Evolutionary conservation across 1,284 basidiomycete species (phyloP).

Genomic region (Cutaneotrichosporon sp.): DNA sequence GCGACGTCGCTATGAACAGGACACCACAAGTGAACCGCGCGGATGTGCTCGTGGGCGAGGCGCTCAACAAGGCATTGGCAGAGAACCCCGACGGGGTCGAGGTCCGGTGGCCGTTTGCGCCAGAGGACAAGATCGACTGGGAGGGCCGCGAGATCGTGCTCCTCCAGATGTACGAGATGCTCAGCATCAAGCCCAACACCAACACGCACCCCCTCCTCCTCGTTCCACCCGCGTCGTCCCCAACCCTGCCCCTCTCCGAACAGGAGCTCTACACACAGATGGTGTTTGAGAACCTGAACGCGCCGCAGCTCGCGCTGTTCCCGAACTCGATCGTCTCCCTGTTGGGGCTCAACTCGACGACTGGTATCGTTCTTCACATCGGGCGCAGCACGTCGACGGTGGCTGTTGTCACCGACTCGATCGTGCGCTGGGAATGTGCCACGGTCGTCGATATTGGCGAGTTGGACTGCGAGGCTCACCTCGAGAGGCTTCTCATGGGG

Average conservation of each 20-base stretch:
- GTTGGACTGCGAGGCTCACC: slow-evolving; percentile 71
- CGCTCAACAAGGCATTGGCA: slow-evolving; percentile 74
- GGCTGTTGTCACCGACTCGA: slow-evolving; percentile 70
- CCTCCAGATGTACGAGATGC: slow-evolving; percentile 75
- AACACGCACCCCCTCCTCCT: slow-evolving; percentile 60
- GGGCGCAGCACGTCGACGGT: slow-evolving; percentile 72
- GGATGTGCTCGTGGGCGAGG: slow-evolving; percentile 82
- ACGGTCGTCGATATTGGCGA: slow-evolving; percentile 67
- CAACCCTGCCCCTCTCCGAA: slow-evolving; percentile 58
- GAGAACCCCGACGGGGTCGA: slow-evolving; percentile 61
- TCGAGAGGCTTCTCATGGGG: slow-evolving; percentile 70
- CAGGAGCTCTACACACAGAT: slow-evolving; percentile 77
- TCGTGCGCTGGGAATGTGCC: slow-evolving; percentile 65
- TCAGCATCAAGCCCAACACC: slow-evolving; percentile 75
- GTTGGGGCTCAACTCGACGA: slow-evolving; percentile 76
- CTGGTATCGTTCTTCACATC: slow-evolving; percentile 82
- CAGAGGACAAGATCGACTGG: slow-evolving; percentile 68
- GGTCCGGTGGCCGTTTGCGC: slow-evolving; percentile 81
- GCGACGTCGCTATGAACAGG: slow-evolving; percentile 20
- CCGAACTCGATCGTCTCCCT: slow-evolving; percentile 82
- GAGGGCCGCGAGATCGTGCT: slow-evolving; percentile 88
- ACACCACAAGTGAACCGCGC: slow-evolving; percentile 52
- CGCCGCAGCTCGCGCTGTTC: slow-evolving; percentile 78
- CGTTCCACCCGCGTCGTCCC: slow-evolving; percentile 62
- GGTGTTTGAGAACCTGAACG: slow-evolving; percentile 95